Evolutionary conservation across 257 asterid genomes (phyloP).

Genomic region (Handroanthus guayacan): DNA sequence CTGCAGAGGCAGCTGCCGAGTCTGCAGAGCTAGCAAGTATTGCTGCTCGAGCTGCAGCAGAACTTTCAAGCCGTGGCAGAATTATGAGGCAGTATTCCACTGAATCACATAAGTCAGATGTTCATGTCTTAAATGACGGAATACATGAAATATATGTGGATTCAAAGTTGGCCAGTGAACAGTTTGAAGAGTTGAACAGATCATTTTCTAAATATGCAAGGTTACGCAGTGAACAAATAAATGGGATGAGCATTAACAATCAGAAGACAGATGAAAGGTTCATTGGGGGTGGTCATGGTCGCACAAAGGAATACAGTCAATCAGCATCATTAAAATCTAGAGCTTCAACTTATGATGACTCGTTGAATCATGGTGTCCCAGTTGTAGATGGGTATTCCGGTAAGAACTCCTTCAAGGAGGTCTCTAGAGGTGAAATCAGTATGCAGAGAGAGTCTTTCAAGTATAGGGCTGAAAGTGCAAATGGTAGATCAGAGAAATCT

Average conservation of each 20-base stretch:
- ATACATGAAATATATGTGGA: constrained; percentile 37
- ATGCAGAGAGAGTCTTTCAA: constrained; percentile 37
- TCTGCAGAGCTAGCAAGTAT: constrained; percentile 84
- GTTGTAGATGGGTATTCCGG: constrained; percentile 42
- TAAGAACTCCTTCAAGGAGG: constrained; percentile 44
- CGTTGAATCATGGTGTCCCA: constrained; percentile 38
- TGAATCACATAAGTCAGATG: constrained; percentile 45
- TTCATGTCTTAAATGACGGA: constrained; percentile 34
- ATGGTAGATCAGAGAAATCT: constrained; percentile 40
- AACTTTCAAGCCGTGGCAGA: constrained; percentile 60
- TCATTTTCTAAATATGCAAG: constrained; percentile 41
- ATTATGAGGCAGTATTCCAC: constrained; percentile 46
- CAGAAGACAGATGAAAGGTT: constrained; percentile 43
- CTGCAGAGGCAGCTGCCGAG: constrained; percentile 95
- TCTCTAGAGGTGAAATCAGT: constrained; percentile 28
- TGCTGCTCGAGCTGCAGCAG: constrained; percentile 94
- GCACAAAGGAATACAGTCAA: constrained; percentile 41
- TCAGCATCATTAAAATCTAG: constrained; percentile 47
- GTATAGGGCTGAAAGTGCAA: constrained; percentile 42
- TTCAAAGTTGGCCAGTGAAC: constrained; percentile 41
- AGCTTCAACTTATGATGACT: constrained; percentile 46
- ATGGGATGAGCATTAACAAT: constrained; percentile 35
- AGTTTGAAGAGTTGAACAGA: constrained; percentile 43
- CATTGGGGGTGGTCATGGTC: constrained; percentile 38
- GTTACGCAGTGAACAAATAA: constrained; percentile 42